phyloP scores from a whole-genome alignment of 176 grass and related monocot species.

The Phoenix roebelenii region DNA sequence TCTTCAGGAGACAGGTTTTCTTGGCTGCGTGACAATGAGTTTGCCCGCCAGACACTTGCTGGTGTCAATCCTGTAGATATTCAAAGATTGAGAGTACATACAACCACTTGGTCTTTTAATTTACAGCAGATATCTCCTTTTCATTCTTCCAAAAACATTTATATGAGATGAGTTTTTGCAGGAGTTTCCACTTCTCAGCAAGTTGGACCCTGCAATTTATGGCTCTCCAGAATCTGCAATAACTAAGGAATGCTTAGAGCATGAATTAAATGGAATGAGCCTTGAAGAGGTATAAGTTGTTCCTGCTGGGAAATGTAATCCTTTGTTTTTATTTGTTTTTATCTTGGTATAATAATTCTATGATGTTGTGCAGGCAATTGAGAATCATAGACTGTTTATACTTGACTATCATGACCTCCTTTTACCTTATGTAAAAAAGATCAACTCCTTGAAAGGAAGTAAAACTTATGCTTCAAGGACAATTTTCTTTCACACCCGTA shows the following conservation, averaged over 20 bases:
- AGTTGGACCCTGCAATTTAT: conserved; percentile 20
- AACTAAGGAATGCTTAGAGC: conserved; percentile 26
- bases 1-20: conserved; percentile 25
- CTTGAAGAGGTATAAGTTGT: conserved; percentile 29
- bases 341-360: not conserved
- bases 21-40: conserved; percentile 30
- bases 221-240: conserved; percentile 18
- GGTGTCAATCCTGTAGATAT: conserved; percentile 27
- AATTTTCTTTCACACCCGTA: conserved; percentile 39
- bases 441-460: conserved; percentile 30
- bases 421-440: conserved; percentile 47
- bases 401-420: conserved; percentile 69
- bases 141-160: no score
- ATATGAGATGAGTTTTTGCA: not conserved
- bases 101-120: no score
- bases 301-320: not conserved
- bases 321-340: not conserved
- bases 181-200: conserved; percentile 23
- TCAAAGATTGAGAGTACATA: conserved; percentile 20
- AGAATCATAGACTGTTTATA: conserved; percentile 49
- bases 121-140: no score
- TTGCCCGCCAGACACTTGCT: conserved; percentile 19
- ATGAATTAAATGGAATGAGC: conserved; percentile 30
- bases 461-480: conserved; percentile 58
- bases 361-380: conserved; percentile 29